Conservation (phyloP, 495 filamentous ascomycete species). For the Penicillium paxilli region DNA sequence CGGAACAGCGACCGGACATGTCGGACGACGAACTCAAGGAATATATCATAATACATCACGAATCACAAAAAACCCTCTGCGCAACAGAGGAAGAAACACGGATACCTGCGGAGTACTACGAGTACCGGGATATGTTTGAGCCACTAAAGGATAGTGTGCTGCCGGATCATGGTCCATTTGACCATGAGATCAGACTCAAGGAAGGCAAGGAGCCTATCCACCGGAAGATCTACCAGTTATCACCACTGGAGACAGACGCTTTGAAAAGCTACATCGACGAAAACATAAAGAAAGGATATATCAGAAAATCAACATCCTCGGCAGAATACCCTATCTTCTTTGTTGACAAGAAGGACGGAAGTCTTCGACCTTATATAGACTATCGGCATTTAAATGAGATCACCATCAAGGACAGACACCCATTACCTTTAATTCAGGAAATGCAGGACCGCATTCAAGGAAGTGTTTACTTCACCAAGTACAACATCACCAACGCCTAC, state of each 20-base stretch:
- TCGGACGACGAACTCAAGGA: neutral
- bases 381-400: conserved; percentile 21
- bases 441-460: conserved; percentile 11
- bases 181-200: neutral
- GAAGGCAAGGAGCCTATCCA: neutral
- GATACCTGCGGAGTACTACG: conserved; percentile 3
- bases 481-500: conserved; percentile 17
- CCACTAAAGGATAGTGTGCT: neutral
- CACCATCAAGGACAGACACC: conserved; percentile 20
- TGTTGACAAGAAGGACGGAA: conserved; percentile 22
- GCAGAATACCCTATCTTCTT: conserved; percentile 17
- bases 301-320: conserved; percentile 10
- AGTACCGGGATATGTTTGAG: conserved; percentile 3
- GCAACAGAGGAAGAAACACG: neutral
- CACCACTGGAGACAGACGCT: neutral
- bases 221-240: neutral
- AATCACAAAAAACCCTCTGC: neutral
- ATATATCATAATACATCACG: neutral
- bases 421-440: conserved; percentile 13
- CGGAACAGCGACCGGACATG: neutral
- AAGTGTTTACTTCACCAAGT: conserved; percentile 20
- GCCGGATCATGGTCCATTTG: neutral
- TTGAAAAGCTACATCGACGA: conserved; percentile 20
- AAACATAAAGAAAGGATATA: conserved; percentile 13
- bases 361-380: conserved; percentile 17